Base-by-base conservation (phyloP, 73 alveolate species). In the Durusdinium trenchii region DNA sequence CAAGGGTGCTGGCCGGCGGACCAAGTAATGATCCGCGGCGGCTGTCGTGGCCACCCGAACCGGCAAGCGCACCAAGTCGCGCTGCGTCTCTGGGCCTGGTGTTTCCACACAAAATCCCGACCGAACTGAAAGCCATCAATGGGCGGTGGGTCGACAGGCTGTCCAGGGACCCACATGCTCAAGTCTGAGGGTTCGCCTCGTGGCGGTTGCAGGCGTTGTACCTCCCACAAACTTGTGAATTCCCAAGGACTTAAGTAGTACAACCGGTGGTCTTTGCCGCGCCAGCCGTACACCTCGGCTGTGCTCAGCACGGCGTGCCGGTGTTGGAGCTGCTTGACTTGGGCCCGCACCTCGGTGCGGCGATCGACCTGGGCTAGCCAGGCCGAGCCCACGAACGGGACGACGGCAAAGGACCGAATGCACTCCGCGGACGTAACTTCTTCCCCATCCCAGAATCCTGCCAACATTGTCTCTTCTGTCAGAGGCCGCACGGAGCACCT, bases 171-270 rank as follows among this genome's bases (percentile, higher is more conserved):
- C 64, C 64, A 54, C 64, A 54, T 9, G 28, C 64, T 54, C 81
- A 3, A 10, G 45, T 43, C 81, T 10, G 81, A 3, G 36, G 46
- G 46, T 38, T 67, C 1, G 5, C 43, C 46, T 32, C 16, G 20
- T 12, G 79, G 79, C n/a, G 79, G 79, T 23, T 12, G n/a, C 40
- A 67, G 46, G n/a, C 42, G 26, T 16, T 67, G 46, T 38, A 30
- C 46, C 46, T 26, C 46, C 81, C 81, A 3, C 81, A 38, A 67
- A 38, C n/a, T 67, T 7, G 1, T 20, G 6, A 67, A 67, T 7
- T 67, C 81, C 81, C 81, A 67, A 38, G 81, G 81, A 30, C 46
- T 32, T 30, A 67, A 67, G 81, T 67, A 67, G 40, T 64, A 64
- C 40, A 64, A 35, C 14, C 40, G 43, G 6, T 38, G 81, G 10